Evolutionary conservation across 164 flowering plant genomes (phyloP).

Genomic region (Kalanchoe fedtschenkoi): DNA sequence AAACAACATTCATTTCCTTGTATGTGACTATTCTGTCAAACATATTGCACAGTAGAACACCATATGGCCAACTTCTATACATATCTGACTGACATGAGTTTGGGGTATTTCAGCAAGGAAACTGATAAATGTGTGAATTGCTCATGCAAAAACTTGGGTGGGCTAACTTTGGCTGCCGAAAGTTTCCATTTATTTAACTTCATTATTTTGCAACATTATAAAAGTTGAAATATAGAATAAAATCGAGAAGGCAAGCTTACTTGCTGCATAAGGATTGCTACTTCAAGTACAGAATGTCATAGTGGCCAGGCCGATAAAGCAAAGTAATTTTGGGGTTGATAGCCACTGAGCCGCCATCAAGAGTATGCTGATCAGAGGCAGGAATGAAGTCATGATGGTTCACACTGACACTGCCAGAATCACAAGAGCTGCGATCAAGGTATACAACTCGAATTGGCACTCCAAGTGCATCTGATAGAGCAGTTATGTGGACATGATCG

Average conservation of each 20-base stretch:
- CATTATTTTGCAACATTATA: background rate
- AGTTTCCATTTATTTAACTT: no score
- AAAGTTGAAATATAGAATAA: background rate
- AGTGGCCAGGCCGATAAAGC: slow-evolving; percentile 95
- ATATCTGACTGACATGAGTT: no score
- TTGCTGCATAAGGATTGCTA: slow-evolving; percentile 20
- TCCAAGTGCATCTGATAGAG: slow-evolving; percentile 84
- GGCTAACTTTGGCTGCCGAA: no score
- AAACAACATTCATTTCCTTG: no score
- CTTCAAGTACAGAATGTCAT: slow-evolving; percentile 81
- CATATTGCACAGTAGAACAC: no score
- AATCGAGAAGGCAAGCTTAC: slow-evolving; percentile 13
- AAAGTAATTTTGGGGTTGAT: slow-evolving; percentile 48
- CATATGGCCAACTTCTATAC: no score
- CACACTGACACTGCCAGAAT: slow-evolving; percentile 50
- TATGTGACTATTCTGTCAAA: no score
- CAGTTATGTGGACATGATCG: slow-evolving; percentile 92
- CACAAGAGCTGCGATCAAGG: slow-evolving; percentile 88
- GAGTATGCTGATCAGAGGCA: slow-evolving; percentile 14
- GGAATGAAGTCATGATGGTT: slow-evolving; percentile 94
- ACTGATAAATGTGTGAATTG: no score
- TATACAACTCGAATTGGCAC: slow-evolving; percentile 91
- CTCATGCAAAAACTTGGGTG: no score
- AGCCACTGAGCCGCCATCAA: slow-evolving; percentile 16
- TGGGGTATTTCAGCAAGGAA: no score